Base-by-base conservation (phyloP, 257 asterid species). In the Solanum pimpinellifolium region DNA sequence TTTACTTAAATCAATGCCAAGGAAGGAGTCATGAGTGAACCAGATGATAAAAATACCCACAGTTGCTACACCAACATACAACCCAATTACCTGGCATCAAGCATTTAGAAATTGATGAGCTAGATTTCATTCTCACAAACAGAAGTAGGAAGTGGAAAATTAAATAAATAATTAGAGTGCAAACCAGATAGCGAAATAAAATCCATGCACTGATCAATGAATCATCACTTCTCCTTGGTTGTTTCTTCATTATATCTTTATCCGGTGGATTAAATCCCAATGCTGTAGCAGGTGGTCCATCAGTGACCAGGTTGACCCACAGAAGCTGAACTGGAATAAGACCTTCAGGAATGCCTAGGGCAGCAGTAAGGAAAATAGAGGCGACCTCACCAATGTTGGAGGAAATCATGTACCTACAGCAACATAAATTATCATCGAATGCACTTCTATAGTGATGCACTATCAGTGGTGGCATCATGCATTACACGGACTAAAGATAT, bases 201-300 rank as follows among this genome's bases (percentile, higher is more conserved):
- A 96, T 97, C 99, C 99, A 97, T 11, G 99, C 90, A 87, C 93
- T 96, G 90, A 97, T 96, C 93, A 97, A 90, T 2, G 99, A 97
- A 88, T 97, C 99, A 44, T 95, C 96, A 29, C 98, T 97, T 91
- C 96, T 94, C 89, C 99, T 90, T 7, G 99, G 99, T 13, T 95
- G 94, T 84, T 97, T 97, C 91, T 92, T 95, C 99, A 96, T 96
- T 82, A 97, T 91, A 74, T 97, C 99, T 89, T 96, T 95, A 89
- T 97, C 99, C 3, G 99, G 99, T 87, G 99, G 99, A 92, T 97
- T 96, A 87, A 97, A 97, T 86, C 99, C 99, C 95, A 97, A 89
- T 70, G 99, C 99, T 13, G 99, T 96, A 70, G 99, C 99, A 33
- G 99, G 99, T 33, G 99, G 99, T n/a, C 99, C 99, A 90, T 97